These are phyloP conservation scores for Scleroderma bovista DNA, from an alignment of 768 basidiomycete species.

Conservation along the genomic window DNA sequence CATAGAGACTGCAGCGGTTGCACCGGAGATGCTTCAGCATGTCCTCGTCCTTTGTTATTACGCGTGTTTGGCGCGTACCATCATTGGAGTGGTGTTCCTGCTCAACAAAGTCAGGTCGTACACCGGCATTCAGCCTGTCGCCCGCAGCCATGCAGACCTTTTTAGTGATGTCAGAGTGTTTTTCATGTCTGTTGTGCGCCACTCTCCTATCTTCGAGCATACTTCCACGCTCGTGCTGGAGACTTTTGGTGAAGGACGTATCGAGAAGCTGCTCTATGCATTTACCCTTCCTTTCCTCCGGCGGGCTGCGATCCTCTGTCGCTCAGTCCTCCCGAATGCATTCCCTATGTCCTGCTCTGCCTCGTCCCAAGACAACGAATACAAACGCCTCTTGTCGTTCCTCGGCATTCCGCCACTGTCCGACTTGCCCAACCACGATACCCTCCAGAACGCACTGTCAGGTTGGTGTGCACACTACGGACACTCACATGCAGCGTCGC, in stretches of 20 bases:
- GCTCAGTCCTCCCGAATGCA: constrained; percentile 61
- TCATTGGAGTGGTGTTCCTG: constrained; percentile 80
- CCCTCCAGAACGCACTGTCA: constrained; percentile 80
- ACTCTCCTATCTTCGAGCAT: constrained; percentile 83
- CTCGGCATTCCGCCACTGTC: constrained; percentile 78
- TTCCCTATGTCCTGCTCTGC: constrained; percentile 44
- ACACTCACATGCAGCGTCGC: constrained; percentile 70
- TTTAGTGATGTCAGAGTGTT: constrained; percentile 87
- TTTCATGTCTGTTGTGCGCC: constrained; percentile 86
- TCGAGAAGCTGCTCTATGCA: constrained; percentile 80
- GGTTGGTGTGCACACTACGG: constrained; percentile 92
- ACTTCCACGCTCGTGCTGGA: constrained; percentile 76
- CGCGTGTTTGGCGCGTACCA: constrained; percentile 79
- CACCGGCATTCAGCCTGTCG: constrained; percentile 37
- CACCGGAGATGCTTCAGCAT: constrained; percentile 84
- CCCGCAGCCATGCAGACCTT: constrained; percentile 57
- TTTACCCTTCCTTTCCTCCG: constrained; percentile 93
- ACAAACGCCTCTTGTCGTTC: constrained; percentile 65
- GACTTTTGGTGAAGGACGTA: constrained; percentile 74
- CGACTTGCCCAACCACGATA: constrained; percentile 76
- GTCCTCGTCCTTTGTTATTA: constrained; percentile 89
- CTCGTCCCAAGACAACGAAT: constrained; percentile 56
- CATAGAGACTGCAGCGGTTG: constrained; percentile 84
- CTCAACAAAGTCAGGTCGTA: constrained; percentile 66
- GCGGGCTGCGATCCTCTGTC: constrained; percentile 77